Base-by-base conservation (phyloP, 2,329 filamentous ascomycete species). In the Alternaria sp. region DNA sequence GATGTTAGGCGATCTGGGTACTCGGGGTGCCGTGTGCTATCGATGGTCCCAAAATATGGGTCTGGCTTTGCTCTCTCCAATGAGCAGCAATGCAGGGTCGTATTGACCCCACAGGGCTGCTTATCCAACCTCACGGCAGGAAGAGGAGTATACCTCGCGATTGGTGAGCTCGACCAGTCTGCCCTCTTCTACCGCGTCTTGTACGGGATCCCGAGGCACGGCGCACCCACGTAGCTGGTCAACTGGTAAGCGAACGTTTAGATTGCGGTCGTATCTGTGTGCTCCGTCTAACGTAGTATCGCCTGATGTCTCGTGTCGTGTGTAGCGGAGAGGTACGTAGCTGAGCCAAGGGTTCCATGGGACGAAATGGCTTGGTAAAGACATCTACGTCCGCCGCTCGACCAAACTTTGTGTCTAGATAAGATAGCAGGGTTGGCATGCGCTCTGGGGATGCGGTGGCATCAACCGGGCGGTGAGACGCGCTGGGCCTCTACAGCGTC, bases 21-120 rank as follows among this genome's bases (percentile, higher is more conserved):
- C 43, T 26, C 21, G n/a, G 23, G 28, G 33, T 30, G 18, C 30
- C 14, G 25, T 33, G 20, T 25, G 18, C 47, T 41, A 53, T 43
- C 43, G 47, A 23, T 20, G 23, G 30, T 30, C 41, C 28, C 55
- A 59, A 44, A 23, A 14, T 54, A 18, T n/a, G 43, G 55, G 60
- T 59, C 45, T 33, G 49, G 15, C 12, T 37, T 20, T 43, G 21
- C 47, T n/a, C 30, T 28, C 47, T 12, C 43, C 18, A 41, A 55
- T 33, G 4, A 54, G 14, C 18, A 43, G 56, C 43, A 15, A 18
- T 26, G 14, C 23, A 49, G 8, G 47, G 28, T 54, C 49, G 41
- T 61, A 45, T 55, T n/a, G 46, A 53, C 56, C 56, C 65, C 63
- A 62, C 66, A 54, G 46, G 55, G 55, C 66, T 66, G 66, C 66